A percentile compares a stretch with the other conserved stretches of the same genome.
Conservation (phyloP, 2,329 filamentous ascomycete genomes). For the Diplocarpon rosae region DNA sequence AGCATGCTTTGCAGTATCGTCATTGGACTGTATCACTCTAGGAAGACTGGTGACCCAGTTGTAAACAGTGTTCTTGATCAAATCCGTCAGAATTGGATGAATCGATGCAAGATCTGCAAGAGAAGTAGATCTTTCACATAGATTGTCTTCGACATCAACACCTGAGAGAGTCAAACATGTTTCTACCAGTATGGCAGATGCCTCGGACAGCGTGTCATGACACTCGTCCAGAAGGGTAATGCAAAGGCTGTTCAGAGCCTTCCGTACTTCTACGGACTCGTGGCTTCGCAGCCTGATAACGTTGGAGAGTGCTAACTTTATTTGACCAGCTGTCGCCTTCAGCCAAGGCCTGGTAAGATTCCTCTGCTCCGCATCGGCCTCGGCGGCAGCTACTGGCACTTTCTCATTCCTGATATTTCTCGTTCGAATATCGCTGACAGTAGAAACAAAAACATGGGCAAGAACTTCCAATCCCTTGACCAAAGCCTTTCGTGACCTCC, state of each 20-base stretch:
- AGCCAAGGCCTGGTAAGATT: constrained; percentile 51
- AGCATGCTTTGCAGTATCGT: constrained; percentile 65
- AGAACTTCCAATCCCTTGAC: constrained; percentile 49
- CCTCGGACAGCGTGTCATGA: constrained; percentile 57
- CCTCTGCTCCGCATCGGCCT: constrained; percentile 23
- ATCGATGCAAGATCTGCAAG: constrained; percentile 52
- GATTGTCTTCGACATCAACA: constrained; percentile 33
- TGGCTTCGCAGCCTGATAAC: constrained; percentile 67
- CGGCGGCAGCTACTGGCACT: constrained; percentile 20
- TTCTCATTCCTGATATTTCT: constrained; percentile 28
- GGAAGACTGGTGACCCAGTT: constrained; percentile 75
- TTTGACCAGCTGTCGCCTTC: constrained; percentile 65
- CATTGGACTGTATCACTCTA: constrained; percentile 70
- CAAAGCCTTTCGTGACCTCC: constrained; percentile 52
- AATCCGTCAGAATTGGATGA: constrained; percentile 49
- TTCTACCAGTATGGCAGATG: constrained; percentile 63
- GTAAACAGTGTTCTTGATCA: constrained; percentile 61
- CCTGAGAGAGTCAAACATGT: constrained; percentile 62
- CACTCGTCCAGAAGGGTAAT: constrained; percentile 70
- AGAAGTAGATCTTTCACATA: constrained; percentile 32
- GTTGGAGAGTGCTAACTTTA: constrained; percentile 71
- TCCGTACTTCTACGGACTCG: constrained; percentile 55
- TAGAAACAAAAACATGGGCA: constrained; percentile 39
- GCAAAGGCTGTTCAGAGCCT: constrained; percentile 60
- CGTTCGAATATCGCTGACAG: constrained; percentile 47